A percentile compares a stretch with the other conserved stretches of the same genome.
phyloP scores from a whole-genome alignment of 2,329 filamentous ascomycete species.

The Penicillium olsonii region DNA sequence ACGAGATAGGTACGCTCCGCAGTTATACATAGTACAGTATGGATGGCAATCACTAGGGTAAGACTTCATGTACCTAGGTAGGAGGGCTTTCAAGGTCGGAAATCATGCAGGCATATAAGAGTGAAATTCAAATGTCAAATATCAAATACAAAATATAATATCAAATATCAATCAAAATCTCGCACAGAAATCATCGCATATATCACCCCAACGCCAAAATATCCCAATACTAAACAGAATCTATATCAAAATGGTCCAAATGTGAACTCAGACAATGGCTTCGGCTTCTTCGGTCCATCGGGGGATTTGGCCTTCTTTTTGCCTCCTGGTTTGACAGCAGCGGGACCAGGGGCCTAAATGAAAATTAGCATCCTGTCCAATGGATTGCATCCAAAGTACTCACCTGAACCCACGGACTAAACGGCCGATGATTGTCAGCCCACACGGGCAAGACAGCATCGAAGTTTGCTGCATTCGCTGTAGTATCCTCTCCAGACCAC shows the following conservation, averaged over 20 bases:
- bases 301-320: not conserved
- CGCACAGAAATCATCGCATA: too few relatives aligned
- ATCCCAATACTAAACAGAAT: not conserved
- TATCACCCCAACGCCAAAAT: not conserved
- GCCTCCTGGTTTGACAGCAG: not conserved
- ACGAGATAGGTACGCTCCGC: conserved; percentile 3
- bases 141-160: too few relatives aligned
- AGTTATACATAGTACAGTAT: not conserved
- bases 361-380: not conserved
- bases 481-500: conserved; percentile 8
- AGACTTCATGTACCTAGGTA: too few relatives aligned
- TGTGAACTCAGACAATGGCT: not conserved
- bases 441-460: not conserved
- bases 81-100: too few relatives aligned
- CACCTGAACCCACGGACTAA: conserved; percentile 1
- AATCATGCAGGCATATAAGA: too few relatives aligned
- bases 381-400: not conserved
- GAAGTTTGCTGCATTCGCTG: not conserved
- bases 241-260: not conserved
- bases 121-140: too few relatives aligned
- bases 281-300: not conserved
- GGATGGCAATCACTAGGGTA: not conserved
- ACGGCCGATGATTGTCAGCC: conserved; percentile 7
- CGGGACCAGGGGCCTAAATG: not conserved
- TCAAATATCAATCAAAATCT: too few relatives aligned